Percentiles rank a stretch among this genome's conserved stretches.
Conservation (phyloP, 208 protist genomes). For the Entamoeba nuttalli region DNA sequence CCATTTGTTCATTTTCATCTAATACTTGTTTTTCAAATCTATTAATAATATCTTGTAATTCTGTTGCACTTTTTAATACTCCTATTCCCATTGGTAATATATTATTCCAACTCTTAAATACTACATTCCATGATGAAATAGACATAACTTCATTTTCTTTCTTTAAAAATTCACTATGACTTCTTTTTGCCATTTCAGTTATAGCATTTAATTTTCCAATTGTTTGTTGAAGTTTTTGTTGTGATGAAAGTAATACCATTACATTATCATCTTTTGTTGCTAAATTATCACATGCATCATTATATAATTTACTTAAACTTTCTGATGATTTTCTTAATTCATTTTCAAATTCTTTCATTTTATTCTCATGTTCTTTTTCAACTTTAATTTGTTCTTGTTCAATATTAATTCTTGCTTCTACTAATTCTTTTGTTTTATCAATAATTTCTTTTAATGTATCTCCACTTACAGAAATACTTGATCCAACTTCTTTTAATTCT, state of each 20-base stretch:
- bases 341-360: not conserved
- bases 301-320: not conserved
- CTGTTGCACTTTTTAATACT: not conserved
- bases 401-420: not conserved
- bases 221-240: not conserved
- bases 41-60: not conserved
- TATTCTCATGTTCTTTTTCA: not conserved
- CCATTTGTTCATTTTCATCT: not conserved
- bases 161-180: not conserved
- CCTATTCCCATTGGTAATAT: not conserved
- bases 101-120: not conserved
- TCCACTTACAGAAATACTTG: not conserved
- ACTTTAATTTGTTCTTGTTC: not conserved
- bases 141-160: not conserved
- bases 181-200: not conserved
- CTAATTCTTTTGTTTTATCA: not conserved
- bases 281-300: not conserved
- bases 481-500: not conserved
- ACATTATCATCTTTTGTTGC: not conserved
- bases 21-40: not conserved
- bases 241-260: not conserved
- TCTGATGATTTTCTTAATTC: not conserved
- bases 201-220: not conserved
- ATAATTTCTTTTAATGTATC: not conserved
- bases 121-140: not conserved